Conservation (phyloP, 2,329 filamentous ascomycete genomes). For the Dactylellina cionopaga region DNA sequence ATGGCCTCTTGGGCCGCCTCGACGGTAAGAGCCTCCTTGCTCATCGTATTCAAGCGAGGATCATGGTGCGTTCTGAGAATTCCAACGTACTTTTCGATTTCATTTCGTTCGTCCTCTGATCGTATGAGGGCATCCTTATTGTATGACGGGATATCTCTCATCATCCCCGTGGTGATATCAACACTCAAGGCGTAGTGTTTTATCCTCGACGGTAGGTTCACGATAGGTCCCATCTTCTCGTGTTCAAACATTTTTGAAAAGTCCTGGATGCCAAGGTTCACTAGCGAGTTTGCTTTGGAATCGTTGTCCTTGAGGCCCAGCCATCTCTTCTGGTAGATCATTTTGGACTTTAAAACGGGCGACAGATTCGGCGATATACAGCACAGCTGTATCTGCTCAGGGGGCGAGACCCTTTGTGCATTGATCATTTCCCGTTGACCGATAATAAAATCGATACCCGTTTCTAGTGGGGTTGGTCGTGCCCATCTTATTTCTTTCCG, state of each 20-base stretch:
- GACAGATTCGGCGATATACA: conserved; percentile 48
- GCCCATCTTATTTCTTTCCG: conserved; percentile 32
- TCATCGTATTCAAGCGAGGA: conserved; percentile 27
- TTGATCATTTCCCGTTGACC: conserved; percentile 24
- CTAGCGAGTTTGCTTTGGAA: conserved; percentile 19
- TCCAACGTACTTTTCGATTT: conserved; percentile 39
- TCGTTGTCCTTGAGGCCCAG: conserved; percentile 7
- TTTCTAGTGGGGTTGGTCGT: conserved; percentile 30
- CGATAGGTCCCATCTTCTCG: conserved; percentile 32
- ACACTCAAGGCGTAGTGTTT: conserved; percentile 46
- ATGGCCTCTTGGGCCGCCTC: conserved; percentile 42
- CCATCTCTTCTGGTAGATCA: conserved; percentile 35
- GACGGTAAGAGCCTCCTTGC: conserved; percentile 27
- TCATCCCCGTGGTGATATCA: conserved; percentile 45
- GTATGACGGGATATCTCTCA: conserved; percentile 36
- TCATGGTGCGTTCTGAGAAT: conserved; percentile 29
- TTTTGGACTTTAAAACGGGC: conserved; percentile 35
- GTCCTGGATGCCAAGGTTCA: conserved; percentile 46
- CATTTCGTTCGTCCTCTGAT: conserved; percentile 30
- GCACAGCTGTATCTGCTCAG: conserved; percentile 33
- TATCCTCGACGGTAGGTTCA: conserved; percentile 32
- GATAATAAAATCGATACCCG: conserved; percentile 39
- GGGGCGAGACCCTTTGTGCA: background rate
- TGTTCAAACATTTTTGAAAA: conserved; percentile 36
- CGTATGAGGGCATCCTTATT: conserved; percentile 30